Percentiles rank a stretch among this genome's conserved stretches.
Conservation (phyloP, 2,329 filamentous ascomycete species). For the Aspergillus intermedius region DNA sequence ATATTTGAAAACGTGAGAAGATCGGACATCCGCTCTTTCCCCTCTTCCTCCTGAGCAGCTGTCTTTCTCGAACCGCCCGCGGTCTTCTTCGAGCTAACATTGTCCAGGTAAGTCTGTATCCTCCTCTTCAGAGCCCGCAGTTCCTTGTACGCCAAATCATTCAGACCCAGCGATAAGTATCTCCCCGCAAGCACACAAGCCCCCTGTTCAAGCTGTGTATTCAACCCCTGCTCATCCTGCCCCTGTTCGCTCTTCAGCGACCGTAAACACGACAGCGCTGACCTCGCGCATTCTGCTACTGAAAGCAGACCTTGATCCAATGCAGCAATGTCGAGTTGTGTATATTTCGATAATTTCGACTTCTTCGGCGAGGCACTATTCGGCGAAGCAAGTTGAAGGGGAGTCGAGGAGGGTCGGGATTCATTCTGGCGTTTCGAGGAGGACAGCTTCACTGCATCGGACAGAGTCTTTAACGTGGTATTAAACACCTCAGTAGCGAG, state of each 20-base stretch:
- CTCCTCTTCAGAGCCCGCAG: slow-evolving; percentile 33
- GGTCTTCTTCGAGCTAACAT: slow-evolving; percentile 11
- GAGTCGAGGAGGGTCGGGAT: slow-evolving; percentile 5
- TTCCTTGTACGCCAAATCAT: slow-evolving; percentile 37
- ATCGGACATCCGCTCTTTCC: slow-evolving; percentile 32
- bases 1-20: slow-evolving; percentile 31
- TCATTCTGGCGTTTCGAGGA: slow-evolving; percentile 9
- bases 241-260: slow-evolving; percentile 26
- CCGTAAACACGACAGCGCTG: slow-evolving; percentile 34
- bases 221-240: slow-evolving; percentile 17
- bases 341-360: slow-evolving; percentile 10
- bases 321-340: slow-evolving; percentile 1
- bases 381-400: slow-evolving; percentile 23
- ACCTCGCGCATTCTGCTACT: slow-evolving; percentile 35
- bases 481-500: slow-evolving; percentile 44
- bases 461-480: slow-evolving; percentile 37
- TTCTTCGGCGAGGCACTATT: slow-evolving; percentile 23
- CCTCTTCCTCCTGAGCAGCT: slow-evolving; percentile 19
- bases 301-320: slow-evolving; percentile 21
- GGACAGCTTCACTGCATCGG: slow-evolving; percentile 28
- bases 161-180: slow-evolving; percentile 33
- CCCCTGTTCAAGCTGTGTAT: slow-evolving; percentile 38
- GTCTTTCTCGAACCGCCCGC: slow-evolving; percentile 6
- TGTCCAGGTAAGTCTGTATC: slow-evolving; percentile 27
- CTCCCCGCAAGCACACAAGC: slow-evolving; percentile 38